Base-by-base conservation (phyloP, 352 stramenopile species). In the Stramenopiles sp. region DNA sequence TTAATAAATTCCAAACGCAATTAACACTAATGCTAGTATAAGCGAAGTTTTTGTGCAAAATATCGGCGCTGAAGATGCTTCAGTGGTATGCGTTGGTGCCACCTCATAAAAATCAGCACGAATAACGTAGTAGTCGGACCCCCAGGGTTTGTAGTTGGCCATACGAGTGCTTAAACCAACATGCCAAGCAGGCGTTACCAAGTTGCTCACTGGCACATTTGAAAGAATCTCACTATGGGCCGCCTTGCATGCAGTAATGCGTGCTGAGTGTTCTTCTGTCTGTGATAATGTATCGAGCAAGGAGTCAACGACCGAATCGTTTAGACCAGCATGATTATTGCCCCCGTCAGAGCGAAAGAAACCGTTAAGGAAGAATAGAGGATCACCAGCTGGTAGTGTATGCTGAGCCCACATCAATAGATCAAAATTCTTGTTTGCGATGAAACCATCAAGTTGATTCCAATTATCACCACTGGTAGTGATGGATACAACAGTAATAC, bases 331-430 rank as follows among this genome's bases (percentile, higher is more conserved):
- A 32, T 83, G 75, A 32, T 80, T 81, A 39, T 81, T 82, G 39
- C 81, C 75, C 32, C 30, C 81, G 82, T 44, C 27, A 67, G 25
- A 30, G 25, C 25, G 81, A 7, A 83, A 83, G 75, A 30, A 84
- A 8, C 1, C 85, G 81, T 78, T 80, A 83, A 88, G 80, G 75
- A 83, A 83, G 33, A n/a, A 82, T 7, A 71, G 30, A 29, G 81
- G 80, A 55, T 83, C 81, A 30, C 81, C 81, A 31, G 81, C 30
- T 4, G 81, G 76, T 30, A 83, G 44, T 29, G 78, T 83, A 67
- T 83, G 71, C 32, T 83, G 81, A 7, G 81, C 75, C 81, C 81
- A 83, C 30, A 83, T 33, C 27, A 83, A 80, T 33, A 84, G 7
- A 44, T 84, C 82, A 67, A 84, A 84, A 29, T 27, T 81, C 7